Conservation (phyloP, 106 monocot species). For the Phalaenopsis equestris region DNA sequence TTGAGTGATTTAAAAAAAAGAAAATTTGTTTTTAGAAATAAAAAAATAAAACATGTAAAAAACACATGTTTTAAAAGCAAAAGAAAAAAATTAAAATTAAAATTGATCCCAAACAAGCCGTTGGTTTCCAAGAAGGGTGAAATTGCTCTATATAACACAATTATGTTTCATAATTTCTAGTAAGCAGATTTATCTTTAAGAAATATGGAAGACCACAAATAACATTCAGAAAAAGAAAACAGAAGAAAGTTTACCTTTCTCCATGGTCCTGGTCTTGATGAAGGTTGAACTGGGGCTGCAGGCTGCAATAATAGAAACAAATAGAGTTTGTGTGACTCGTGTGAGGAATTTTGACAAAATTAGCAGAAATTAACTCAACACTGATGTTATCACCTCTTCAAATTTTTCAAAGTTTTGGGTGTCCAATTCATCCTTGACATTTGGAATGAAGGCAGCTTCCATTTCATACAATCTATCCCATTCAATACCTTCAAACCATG, state of each 20-base stretch:
- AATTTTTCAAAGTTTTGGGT: conserved; percentile 96
- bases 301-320: conserved; percentile 33
- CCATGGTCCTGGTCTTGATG: conserved; percentile 75
- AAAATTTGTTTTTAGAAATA: no score
- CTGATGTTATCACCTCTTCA: conserved; percentile 51
- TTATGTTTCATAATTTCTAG: not conserved
- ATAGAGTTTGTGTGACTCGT: not conserved
- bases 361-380: not conserved
- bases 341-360: not conserved
- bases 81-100: no score
- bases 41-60: no score
- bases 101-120: no score
- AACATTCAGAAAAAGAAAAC: conserved; percentile 3
- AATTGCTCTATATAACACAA: not conserved
- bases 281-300: conserved; percentile 28
- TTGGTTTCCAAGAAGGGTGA: no score
- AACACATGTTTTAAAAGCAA: no score
- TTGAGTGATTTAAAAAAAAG: no score
- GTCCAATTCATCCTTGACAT: conserved; percentile 84
- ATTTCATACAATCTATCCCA: conserved; percentile 80
- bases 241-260: conserved; percentile 45
- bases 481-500: conserved; percentile 56
- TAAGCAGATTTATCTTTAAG: not conserved
- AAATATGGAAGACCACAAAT: not conserved
- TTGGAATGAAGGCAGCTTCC: conserved; percentile 82